These are phyloP conservation scores for Sphaceloma murrayae DNA, from an alignment of 2,329 filamentous ascomycete species.

Conservation along the genomic window DNA sequence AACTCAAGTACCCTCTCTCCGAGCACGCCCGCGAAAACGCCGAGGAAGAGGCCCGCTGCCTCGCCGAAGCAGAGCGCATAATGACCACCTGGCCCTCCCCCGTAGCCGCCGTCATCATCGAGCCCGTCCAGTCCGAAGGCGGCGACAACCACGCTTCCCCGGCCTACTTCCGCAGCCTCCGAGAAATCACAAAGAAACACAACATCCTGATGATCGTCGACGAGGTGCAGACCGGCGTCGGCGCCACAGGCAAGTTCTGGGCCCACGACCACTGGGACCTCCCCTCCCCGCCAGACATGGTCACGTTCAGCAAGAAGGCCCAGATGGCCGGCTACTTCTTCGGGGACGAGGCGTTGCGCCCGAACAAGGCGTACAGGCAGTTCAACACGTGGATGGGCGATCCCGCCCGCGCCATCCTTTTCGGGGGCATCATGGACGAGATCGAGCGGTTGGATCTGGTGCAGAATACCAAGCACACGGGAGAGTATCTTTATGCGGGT, in stretches of 20 bases:
- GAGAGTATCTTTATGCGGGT: constrained; percentile 63
- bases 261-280: constrained; percentile 89
- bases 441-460: constrained; percentile 65
- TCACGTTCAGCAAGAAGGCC: constrained; percentile 89
- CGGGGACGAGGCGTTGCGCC: constrained; percentile 63
- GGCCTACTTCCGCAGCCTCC: constrained; percentile 71
- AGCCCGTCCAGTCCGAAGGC: constrained; percentile 84
- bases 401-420: constrained; percentile 68
- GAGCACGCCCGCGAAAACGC: constrained; percentile 67
- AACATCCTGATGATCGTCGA: constrained; percentile 78
- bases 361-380: constrained; percentile 84
- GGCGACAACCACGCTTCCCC: constrained; percentile 86
- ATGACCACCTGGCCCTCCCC: constrained; percentile 68
- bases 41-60: constrained; percentile 63
- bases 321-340: constrained; percentile 88
- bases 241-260: constrained; percentile 87
- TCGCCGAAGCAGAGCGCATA: constrained; percentile 71
- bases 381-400: constrained; percentile 98
- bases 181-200: constrained; percentile 64
- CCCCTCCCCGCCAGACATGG: constrained; percentile 71
- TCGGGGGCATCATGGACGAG: constrained; percentile 72
- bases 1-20: constrained; percentile 73
- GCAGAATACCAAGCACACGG: constrained; percentile 61
- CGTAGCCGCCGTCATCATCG: constrained; percentile 69
- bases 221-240: constrained; percentile 84